phyloP scores from a whole-genome alignment of 2,329 filamentous ascomycete genomes.

The Trichoderma gracile region DNA sequence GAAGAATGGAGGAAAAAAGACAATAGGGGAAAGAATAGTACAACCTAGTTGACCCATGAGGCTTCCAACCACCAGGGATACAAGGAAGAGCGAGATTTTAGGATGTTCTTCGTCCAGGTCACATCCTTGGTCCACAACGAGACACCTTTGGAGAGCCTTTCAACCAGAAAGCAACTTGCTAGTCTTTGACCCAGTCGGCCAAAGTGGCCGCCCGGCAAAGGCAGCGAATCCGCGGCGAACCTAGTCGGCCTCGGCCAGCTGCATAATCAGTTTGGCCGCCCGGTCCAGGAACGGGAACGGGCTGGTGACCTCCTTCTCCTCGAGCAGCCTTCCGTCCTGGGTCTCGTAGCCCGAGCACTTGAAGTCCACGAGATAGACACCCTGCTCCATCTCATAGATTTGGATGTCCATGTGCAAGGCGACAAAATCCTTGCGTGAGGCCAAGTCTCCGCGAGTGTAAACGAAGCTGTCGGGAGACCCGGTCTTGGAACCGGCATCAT shows the following conservation, averaged over 20 bases:
- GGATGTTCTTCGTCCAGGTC: no score
- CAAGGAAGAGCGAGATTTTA: no score
- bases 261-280: slow-evolving; percentile 87
- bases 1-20: neutral
- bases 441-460: slow-evolving; percentile 40
- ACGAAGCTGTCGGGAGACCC: slow-evolving; percentile 42
- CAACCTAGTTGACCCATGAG: neutral
- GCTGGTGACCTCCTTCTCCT: slow-evolving; percentile 93
- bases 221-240: neutral
- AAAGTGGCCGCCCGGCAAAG: neutral
- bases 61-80: neutral
- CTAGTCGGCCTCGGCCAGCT: slow-evolving; percentile 79
- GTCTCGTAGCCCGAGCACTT: slow-evolving; percentile 97
- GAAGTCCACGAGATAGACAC: slow-evolving; percentile 96
- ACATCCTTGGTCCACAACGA: no score
- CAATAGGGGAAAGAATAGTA: neutral
- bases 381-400: slow-evolving; percentile 88
- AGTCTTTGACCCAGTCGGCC: no score
- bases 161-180: no score
- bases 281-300: slow-evolving; percentile 96
- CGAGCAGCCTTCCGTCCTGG: slow-evolving; percentile 68
- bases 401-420: slow-evolving; percentile 96
- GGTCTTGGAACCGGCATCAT: slow-evolving; percentile 26
- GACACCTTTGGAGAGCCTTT: neutral
- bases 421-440: slow-evolving; percentile 63